Conservation (phyloP, 257 asterid species). For the Leonotis leonurus region DNA sequence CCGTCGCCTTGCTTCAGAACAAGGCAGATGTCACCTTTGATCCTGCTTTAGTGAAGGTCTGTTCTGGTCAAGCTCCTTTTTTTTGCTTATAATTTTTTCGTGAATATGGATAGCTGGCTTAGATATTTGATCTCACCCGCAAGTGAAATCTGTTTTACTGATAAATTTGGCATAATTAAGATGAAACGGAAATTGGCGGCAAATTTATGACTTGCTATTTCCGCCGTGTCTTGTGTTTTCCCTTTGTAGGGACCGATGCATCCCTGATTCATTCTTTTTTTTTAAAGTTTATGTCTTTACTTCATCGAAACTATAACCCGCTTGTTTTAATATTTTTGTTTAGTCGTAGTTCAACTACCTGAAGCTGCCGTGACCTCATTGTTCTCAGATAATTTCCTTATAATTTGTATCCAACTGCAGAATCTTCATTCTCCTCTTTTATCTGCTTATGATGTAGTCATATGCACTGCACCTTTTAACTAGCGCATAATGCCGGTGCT, state of each 20-base stretch:
- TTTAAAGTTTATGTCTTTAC: background rate
- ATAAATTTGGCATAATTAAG: background rate
- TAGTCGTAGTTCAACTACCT: background rate
- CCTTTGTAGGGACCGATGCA: background rate
- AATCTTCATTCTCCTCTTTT: background rate
- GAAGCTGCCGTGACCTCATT: no score
- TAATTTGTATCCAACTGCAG: background rate
- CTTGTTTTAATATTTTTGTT: no score
- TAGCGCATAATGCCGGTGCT: background rate
- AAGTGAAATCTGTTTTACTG: background rate
- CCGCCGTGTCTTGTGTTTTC: background rate
- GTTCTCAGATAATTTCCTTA: slow-evolving; percentile 4
- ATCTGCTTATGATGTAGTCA: background rate
- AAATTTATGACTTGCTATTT: background rate
- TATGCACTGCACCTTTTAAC: slow-evolving; percentile 5
- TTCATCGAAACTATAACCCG: background rate
- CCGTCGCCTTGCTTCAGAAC: slow-evolving; percentile 92
- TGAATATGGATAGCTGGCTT: background rate
- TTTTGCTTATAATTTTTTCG: background rate
- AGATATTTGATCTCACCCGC: background rate
- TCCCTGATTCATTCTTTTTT: background rate
- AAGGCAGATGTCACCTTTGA: slow-evolving; percentile 75
- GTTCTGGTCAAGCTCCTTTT: slow-evolving; percentile 24
- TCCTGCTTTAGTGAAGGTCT: slow-evolving; percentile 63
- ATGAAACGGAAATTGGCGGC: slow-evolving; percentile 14